Conservation (phyloP, 306 rosid species). For the Prunus campanulata region DNA sequence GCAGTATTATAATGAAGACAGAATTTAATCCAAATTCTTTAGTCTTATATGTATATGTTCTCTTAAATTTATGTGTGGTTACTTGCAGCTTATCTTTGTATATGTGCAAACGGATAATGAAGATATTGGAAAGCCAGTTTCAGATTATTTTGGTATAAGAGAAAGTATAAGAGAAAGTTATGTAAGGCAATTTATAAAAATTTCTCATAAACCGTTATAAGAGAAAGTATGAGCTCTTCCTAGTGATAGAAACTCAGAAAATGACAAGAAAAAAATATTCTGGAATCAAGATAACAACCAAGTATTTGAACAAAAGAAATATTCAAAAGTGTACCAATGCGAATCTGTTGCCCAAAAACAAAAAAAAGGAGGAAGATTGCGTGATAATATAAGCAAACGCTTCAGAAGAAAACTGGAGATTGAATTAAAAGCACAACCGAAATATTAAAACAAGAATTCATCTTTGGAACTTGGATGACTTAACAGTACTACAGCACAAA, state of each 20-base stretch:
- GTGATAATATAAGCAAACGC: neutral
- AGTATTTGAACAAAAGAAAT: neutral
- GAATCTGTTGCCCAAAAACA: neutral
- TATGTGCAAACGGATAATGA: slow-evolving; percentile 78
- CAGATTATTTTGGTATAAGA: slow-evolving; percentile 75
- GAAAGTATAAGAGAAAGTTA: neutral
- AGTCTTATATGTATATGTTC: neutral
- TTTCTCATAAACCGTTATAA: neutral
- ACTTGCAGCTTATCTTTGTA: slow-evolving; percentile 81
- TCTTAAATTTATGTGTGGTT: neutral
- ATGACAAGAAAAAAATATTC: neutral
- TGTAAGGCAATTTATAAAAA: neutral
- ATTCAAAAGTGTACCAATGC: neutral
- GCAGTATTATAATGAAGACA: neutral
- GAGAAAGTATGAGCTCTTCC: neutral
- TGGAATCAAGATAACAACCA: neutral
- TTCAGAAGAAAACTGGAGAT: neutral
- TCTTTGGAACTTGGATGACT: neutral
- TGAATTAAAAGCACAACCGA: neutral
- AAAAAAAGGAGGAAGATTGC: neutral
- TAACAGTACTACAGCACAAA: neutral
- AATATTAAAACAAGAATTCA: neutral
- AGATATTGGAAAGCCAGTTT: slow-evolving; percentile 87
- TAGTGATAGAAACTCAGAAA: neutral
- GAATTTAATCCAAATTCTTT: neutral